Base-by-base conservation (phyloP, 2,329 filamentous ascomycete species). In the Plenodomus biglobosus region DNA sequence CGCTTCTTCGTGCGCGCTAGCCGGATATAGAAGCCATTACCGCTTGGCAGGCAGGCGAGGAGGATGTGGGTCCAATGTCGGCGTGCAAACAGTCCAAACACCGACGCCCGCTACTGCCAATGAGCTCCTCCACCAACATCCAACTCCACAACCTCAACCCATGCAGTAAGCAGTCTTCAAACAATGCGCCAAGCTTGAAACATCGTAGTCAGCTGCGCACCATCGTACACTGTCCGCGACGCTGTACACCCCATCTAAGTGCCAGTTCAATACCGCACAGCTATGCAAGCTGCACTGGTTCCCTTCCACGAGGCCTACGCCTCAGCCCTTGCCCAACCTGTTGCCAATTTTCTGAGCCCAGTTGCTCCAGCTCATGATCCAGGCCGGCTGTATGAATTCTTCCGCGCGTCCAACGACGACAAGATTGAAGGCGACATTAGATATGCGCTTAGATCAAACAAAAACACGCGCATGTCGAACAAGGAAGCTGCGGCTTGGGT, bases 401-500 rank as follows among this genome's bases (percentile, higher is more conserved):
- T 85, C 73, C 82, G 85, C 59, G 84, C 84, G 60, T 87, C 87
- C 38, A 90, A 88, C 65, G 72, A 79, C 39, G 79, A 83, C 56
- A 83, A 83, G 60, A 77, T 85, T 41, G 84, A 85, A 55, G 78
- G 79, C 30, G 87, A 94, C 61, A 78, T 96, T 44, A 85, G 85
- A 47, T 85, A 88, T 64, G 72, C 75, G 38, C 80, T 94, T 48
- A 82, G 92, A 50, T 84, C 86, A 57, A 84, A 79, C 59, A 80
- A 79, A 46, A 76, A 78, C 22, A 72, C 76, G 22, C 80, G 76
- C 43, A 69, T 90, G 19, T 75, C 79, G n/a, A 79, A 83, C 35
- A 80, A 85, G 35, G 90, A 96, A 74, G 77, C 83, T 19, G 82
- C 80, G 48, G 86, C 85, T n/a, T 99, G 94, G 94, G 78, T 86